Evolutionary conservation across 2,329 filamentous ascomycete species (phyloP), one percentile per base, ranked within the genome.

Genomic region (Colletotrichum caudatum): DNA sequence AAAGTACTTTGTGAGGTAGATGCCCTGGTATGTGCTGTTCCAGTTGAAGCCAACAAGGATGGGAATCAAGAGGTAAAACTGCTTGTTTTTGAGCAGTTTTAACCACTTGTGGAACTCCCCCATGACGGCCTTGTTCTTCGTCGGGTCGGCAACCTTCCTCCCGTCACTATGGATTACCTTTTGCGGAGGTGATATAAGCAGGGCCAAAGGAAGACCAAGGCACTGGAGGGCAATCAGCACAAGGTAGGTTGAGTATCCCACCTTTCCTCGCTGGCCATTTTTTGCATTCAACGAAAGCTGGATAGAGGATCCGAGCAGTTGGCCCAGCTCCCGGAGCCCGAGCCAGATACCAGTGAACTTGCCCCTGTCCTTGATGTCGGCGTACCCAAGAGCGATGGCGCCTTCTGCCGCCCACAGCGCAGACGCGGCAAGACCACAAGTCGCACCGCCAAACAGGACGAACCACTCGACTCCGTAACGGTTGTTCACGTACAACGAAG

Each of bases 1-100:
- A 74, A 87, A 87, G 78, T 87, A 87, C 35, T 82, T 84, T 12
- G 85, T 84, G 20, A 87, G 80, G 74, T 88, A 88, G 23, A 86
- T 87, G 8, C 85, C 84, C 29, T 86, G 78, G 35, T 88, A 88
- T 0, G 85, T 86, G 39, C 75, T 77, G 71, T 86, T 87, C 82
- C 86, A 88, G 69, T 85, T 83, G 73, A 86, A 86, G 0, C 84
- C 83, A 0, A 87, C 75, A 23, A 87, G 80, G 20, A 88, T 81
- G 0, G 86, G 86, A 5, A 87, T 80, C 14, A 88, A 77, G 0
- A 88, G 79, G 63, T 81, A 82, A 73, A 88, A 84, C 16, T 85
- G 80, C 73, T 81, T 84, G 53, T 81, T 79, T 66, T 77, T 81
- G 23, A 86, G 68, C 37, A 87, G 75, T 5, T 75, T 76, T 74